Percentiles rank a stretch among this genome's conserved stretches.
These are phyloP conservation scores for Perkinsus olseni DNA, from an alignment of 169 alveolate species.

Conservation along the genomic window DNA sequence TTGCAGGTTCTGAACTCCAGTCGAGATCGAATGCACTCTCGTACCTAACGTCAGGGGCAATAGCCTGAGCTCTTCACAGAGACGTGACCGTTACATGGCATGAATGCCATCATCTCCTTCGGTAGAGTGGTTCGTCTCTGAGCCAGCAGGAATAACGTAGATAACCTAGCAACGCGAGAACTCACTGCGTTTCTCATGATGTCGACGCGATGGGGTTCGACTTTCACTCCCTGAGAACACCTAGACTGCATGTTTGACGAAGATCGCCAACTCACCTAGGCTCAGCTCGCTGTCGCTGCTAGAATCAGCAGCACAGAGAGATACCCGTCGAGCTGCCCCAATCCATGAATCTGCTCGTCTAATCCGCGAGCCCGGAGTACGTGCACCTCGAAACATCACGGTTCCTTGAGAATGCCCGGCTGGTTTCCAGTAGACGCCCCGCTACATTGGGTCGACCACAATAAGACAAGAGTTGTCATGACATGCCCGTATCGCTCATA, in stretches of 20 bases:
- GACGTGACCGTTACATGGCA: not conserved
- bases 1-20: not conserved
- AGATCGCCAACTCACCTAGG: not conserved
- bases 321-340: not conserved
- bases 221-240: not conserved
- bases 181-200: not conserved
- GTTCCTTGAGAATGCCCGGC: no score
- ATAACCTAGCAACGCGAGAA: not conserved
- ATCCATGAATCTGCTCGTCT: not conserved
- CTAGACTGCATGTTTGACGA: not conserved
- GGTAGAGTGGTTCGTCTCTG: no score
- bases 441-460: no score
- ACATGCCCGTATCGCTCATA: no score
- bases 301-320: not conserved
- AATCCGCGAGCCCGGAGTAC: not conserved
- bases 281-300: not conserved
- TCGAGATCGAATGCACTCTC: not conserved
- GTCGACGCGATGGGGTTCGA: not conserved
- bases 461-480: no score
- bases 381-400: not conserved
- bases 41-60: not conserved
- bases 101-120: not conserved
- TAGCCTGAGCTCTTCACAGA: not conserved
- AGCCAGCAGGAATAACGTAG: no score
- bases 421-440: no score